Conservation (phyloP, 2,329 filamentous ascomycete species). For the Botrytis squamosa region DNA sequence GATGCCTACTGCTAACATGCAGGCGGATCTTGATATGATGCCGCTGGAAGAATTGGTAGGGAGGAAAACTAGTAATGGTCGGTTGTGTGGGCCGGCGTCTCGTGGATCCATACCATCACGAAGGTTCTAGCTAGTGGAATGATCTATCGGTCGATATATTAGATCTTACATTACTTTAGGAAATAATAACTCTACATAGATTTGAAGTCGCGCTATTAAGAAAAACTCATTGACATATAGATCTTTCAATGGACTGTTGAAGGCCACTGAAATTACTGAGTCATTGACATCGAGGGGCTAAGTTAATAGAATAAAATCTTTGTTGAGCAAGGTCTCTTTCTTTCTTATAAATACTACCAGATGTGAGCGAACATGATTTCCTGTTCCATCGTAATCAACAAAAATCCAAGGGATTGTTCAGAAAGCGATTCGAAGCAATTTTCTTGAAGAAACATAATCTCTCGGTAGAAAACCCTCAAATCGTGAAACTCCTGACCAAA, state of each 20-base stretch:
- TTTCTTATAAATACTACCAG: background rate
- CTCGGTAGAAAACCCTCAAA: background rate
- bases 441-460: background rate
- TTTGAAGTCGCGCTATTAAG: background rate
- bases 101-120: background rate
- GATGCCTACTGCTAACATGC: background rate
- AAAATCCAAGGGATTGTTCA: background rate
- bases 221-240: too few species aligned
- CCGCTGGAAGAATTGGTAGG: constrained; percentile 40
- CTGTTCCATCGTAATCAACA: background rate
- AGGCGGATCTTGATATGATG: constrained; percentile 29
- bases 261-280: background rate
- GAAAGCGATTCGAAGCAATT: background rate
- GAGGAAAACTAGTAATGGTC: constrained; percentile 39
- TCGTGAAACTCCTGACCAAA: background rate
- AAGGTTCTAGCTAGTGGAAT: background rate
- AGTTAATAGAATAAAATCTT: background rate
- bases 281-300: background rate
- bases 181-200: background rate
- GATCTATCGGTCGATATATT: background rate
- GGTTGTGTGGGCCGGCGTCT: background rate
- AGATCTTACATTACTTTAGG: too few species aligned
- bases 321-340: background rate
- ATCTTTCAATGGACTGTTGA: background rate
- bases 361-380: background rate